Evolutionary conservation across 371 early-diverging fungal genomes (phyloP).

Genomic region (Lichtheimia corymbifera): DNA sequence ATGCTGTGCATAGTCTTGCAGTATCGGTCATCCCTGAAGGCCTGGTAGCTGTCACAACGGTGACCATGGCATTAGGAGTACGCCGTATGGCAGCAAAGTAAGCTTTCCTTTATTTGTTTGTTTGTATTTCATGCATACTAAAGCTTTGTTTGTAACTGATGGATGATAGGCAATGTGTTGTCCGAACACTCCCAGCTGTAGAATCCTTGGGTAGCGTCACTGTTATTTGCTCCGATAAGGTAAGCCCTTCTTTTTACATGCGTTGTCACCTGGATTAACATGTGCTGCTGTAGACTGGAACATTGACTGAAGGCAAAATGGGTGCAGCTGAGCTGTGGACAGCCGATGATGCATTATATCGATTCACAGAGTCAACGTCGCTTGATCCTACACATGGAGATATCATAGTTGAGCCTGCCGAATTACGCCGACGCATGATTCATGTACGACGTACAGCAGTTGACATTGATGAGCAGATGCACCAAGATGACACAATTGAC

Average conservation of each 20-base stretch:
- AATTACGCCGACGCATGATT: slow-evolving; percentile 43
- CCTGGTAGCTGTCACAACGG: slow-evolving; percentile 87
- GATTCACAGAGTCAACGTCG: slow-evolving; percentile 67
- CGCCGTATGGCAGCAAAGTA: slow-evolving; percentile 84
- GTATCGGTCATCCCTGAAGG: slow-evolving; percentile 97
- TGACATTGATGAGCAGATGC: not conserved
- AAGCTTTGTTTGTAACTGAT: not conserved
- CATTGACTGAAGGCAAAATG: slow-evolving; percentile 95
- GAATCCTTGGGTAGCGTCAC: slow-evolving; percentile 93
- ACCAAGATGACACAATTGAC: slow-evolving; percentile 11
- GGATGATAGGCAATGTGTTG: slow-evolving; percentile 57
- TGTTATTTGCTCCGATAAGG: slow-evolving; percentile 95
- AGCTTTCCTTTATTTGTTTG: slow-evolving; percentile 20
- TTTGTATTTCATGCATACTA: not conserved
- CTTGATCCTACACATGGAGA: slow-evolving; percentile 68
- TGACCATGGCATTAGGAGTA: slow-evolving; percentile 95
- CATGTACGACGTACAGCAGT: slow-evolving; percentile 24
- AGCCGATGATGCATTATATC: slow-evolving; percentile 64
- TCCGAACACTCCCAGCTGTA: slow-evolving; percentile 86
- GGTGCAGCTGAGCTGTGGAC: slow-evolving; percentile 72
- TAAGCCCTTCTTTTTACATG: slow-evolving; percentile 61
- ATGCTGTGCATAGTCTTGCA: slow-evolving; percentile 47
- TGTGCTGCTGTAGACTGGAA: slow-evolving; percentile 76
- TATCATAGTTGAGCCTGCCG: slow-evolving; percentile 41
- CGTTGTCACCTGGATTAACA: not conserved